phyloP scores from a whole-genome alignment of 1,284 basidiomycete species.

The Naganishia sp. region DNA sequence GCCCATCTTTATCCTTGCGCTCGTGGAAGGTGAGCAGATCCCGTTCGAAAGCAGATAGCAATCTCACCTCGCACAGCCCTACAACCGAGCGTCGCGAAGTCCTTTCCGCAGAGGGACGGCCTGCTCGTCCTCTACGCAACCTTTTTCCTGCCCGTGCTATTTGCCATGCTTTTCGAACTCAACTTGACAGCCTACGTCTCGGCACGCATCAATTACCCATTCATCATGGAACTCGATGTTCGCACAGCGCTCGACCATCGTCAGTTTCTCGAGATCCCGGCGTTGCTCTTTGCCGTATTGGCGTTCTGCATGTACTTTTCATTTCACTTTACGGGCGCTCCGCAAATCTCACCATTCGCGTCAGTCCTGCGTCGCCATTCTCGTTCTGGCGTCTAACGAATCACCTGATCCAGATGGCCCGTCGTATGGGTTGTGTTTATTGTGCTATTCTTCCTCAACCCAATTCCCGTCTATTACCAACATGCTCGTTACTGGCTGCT shows the following conservation, averaged over 20 bases:
- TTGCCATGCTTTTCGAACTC: conserved; percentile 74
- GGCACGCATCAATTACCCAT: conserved; percentile 76
- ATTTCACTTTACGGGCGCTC: conserved; percentile 65
- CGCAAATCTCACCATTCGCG: conserved; percentile 58
- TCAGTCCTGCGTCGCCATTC: conserved; percentile 33
- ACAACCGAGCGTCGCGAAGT: conserved; percentile 60
- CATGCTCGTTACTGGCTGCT: conserved; percentile 78
- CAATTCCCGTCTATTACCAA: conserved; percentile 68
- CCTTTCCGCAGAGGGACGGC: conserved; percentile 70
- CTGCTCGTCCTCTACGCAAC: conserved; percentile 80
- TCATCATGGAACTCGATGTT: conserved; percentile 88
- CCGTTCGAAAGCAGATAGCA: background rate
- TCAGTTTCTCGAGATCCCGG: conserved; percentile 83
- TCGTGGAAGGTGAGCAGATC: conserved; percentile 63
- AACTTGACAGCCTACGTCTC: conserved; percentile 65
- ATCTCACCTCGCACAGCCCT: conserved; percentile 40
- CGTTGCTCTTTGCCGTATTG: conserved; percentile 72
- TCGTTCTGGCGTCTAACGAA: background rate
- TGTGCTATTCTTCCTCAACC: conserved; percentile 68
- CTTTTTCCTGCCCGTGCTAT: conserved; percentile 72
- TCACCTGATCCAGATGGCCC: conserved; percentile 63
- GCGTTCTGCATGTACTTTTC: conserved; percentile 83
- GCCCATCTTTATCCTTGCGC: conserved; percentile 70
- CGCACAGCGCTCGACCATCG: conserved; percentile 74
- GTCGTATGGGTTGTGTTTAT: conserved; percentile 76